Conservation (phyloP, 176 grass and related monocot species). For the Thinopyrum elongatum region DNA sequence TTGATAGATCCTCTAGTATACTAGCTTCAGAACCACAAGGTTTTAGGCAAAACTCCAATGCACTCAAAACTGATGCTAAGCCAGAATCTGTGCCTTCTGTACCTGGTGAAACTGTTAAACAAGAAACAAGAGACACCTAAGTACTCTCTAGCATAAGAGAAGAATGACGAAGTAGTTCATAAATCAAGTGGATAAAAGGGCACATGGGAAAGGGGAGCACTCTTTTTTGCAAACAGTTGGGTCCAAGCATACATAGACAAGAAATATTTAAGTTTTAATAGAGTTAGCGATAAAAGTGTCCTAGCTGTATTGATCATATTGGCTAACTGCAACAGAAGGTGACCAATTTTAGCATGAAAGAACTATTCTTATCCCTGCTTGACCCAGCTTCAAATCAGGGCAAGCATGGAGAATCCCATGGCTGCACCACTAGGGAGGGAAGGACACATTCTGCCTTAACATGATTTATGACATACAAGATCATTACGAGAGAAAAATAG, state of each 20-base stretch:
- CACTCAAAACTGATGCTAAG: conserved; percentile 81
- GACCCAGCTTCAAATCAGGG: not conserved
- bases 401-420: not conserved
- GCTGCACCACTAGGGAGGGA: not conserved
- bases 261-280: not conserved
- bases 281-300: not conserved
- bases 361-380: not conserved
- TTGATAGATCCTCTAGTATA: conserved; percentile 89
- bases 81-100: conserved; percentile 81
- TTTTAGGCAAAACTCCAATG: conserved; percentile 87
- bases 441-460: not conserved
- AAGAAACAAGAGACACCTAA: conserved; percentile 19
- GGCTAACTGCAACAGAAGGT: not conserved
- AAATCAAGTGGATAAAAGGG: not conserved
- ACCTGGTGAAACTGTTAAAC: conserved; percentile 51
- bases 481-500: not conserved
- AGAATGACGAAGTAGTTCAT: not conserved
- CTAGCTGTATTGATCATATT: not conserved
- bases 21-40: conserved; percentile 92
- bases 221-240: not conserved
- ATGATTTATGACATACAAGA: conserved; percentile 16
- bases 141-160: not conserved
- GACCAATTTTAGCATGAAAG: not conserved
- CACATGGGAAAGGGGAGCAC: not conserved
- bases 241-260: conserved; percentile 1